phyloP scores from a whole-genome alignment of 179 eudicot genomes.

The Dionaea muscipula region DNA sequence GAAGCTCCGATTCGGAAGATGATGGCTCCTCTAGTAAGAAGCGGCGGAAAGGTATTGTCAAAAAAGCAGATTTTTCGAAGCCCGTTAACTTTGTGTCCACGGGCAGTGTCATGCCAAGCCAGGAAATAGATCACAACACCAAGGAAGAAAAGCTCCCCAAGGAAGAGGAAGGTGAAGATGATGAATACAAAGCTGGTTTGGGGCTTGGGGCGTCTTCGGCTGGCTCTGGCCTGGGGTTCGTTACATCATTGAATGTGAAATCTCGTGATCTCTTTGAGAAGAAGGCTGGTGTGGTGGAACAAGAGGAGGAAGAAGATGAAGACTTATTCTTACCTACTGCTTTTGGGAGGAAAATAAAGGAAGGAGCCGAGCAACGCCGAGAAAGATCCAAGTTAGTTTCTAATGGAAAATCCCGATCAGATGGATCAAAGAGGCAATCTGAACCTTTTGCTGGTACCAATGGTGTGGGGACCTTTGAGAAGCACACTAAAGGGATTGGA shows the following conservation, averaged over 20 bases:
- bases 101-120: conserved; percentile 41
- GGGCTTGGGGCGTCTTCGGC: conserved; percentile 25
- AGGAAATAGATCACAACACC: conserved; percentile 38
- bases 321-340: conserved; percentile 42
- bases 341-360: conserved; percentile 58
- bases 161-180: conserved; percentile 17
- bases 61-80: conserved; percentile 41
- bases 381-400: conserved; percentile 22
- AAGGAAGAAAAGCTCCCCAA: conserved; percentile 20
- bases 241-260: conserved; percentile 9
- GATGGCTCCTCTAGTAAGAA: conserved; percentile 33
- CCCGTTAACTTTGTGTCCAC: conserved; percentile 68
- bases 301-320: conserved; percentile 23
- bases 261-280: neutral
- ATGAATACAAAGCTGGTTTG: conserved; percentile 21
- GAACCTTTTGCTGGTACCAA: conserved; percentile 16
- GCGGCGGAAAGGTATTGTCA: conserved; percentile 31
- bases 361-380: conserved; percentile 36
- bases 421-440: conserved; percentile 14
- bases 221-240: conserved; percentile 39
- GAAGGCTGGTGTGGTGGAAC: conserved; percentile 5
- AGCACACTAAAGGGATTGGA: conserved; percentile 76
- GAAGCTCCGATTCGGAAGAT: conserved; percentile 27
- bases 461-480: conserved; percentile 55
- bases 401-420: conserved; percentile 10